Evolutionary conservation across 176 grass and related monocot genomes (phyloP).

Genomic region (Musa acuminata): DNA sequence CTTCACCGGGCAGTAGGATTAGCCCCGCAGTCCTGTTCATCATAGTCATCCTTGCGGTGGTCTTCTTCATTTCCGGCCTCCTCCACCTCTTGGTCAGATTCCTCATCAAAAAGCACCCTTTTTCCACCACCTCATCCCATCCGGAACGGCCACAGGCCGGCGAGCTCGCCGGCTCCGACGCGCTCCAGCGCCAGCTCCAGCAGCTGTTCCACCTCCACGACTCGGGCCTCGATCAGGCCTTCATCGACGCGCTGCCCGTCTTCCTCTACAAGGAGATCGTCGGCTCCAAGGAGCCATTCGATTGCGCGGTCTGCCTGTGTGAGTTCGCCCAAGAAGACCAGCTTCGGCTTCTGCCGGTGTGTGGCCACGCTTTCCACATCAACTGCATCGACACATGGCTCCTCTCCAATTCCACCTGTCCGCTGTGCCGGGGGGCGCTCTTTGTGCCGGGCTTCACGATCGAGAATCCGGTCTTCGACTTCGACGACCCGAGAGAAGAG

Average conservation of each 20-base stretch:
- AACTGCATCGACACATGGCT: conserved; percentile 15
- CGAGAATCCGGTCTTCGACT: not conserved
- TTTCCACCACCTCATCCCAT: not conserved
- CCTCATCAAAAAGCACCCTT: conserved; percentile 10
- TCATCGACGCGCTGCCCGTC: conserved; percentile 5
- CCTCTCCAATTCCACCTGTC: conserved; percentile 9
- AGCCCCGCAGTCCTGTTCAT: not conserved
- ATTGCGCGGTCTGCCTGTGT: conserved; percentile 13
- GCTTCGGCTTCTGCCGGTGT: not conserved
- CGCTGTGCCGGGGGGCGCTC: conserved; percentile 3
- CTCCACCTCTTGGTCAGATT: conserved; percentile 1
- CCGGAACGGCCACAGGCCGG: not conserved
- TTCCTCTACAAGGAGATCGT: conserved; percentile 1
- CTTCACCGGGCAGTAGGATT: conserved; percentile 2
- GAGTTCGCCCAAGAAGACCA: not conserved
- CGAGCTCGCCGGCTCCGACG: not conserved
- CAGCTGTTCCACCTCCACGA: conserved; percentile 9
- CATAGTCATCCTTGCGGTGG: not conserved
- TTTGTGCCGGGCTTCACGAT: not conserved
- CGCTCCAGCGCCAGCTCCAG: conserved; percentile 7
- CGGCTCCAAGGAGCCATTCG: conserved; percentile 5
- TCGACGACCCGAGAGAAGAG: not conserved
- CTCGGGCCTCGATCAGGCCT: conserved; percentile 5
- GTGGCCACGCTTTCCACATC: conserved; percentile 8
- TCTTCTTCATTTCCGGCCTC: conserved; percentile 7